Conservation (phyloP, 164 flowering plant genomes). For the Houttuynia cordata region DNA sequence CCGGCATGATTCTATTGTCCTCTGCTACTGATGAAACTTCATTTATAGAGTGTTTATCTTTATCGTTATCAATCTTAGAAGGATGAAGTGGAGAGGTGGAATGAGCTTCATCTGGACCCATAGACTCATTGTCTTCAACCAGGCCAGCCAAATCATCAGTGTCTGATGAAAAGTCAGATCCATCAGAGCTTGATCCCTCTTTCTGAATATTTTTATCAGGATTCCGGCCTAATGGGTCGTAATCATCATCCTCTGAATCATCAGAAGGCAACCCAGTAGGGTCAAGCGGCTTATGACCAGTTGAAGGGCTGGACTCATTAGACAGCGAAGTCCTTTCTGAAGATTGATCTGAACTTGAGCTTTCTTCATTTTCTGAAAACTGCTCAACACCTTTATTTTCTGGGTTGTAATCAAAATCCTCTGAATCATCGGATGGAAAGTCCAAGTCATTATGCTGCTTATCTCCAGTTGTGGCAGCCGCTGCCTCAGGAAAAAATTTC, state of each 20-base stretch:
- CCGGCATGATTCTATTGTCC: conserved; percentile 18
- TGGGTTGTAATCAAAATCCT: conserved; percentile 80
- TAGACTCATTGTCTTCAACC: conserved; percentile 8
- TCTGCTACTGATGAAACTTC: conserved; percentile 30
- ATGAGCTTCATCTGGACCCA: conserved; percentile 4
- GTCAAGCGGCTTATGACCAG: conserved; percentile 10
- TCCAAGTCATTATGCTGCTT: conserved; percentile 29
- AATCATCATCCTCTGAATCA: conserved; percentile 47
- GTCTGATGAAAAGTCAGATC: conserved; percentile 55
- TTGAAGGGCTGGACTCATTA: conserved; percentile 29
- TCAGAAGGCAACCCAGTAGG: conserved; percentile 6
- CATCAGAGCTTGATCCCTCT: conserved; percentile 56
- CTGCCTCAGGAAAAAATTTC: conserved; percentile 88
- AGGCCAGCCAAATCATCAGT: conserved; percentile 36
- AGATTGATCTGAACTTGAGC: background rate
- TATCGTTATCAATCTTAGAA: conserved; percentile 5
- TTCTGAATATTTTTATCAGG: conserved; percentile 22
- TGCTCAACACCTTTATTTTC: conserved; percentile 28
- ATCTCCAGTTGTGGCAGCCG: conserved; percentile 34
- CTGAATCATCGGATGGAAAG: conserved; percentile 82
- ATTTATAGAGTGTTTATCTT: conserved; percentile 15
- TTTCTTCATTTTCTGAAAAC: conserved; percentile 44
- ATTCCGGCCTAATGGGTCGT: conserved; percentile 53
- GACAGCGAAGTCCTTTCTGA: conserved; percentile 51
- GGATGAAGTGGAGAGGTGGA: background rate